These are phyloP conservation scores for Mortierella sp. DNA, from an alignment of 371 early-diverging fungal genomes.

Conservation along the genomic window DNA sequence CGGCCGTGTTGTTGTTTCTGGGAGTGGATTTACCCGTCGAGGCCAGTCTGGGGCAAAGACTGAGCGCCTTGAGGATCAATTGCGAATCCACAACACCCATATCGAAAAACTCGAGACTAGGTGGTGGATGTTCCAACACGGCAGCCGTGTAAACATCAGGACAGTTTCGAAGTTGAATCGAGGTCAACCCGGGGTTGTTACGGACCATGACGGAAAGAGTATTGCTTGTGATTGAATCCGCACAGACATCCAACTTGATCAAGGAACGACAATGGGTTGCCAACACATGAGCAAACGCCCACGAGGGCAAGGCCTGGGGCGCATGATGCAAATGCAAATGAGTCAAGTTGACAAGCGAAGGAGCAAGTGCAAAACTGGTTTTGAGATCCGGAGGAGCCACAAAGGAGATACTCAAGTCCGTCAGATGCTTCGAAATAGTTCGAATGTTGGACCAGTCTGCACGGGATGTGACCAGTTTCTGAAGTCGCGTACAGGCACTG, in stretches of 20 bases:
- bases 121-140: constrained; percentile 42
- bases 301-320: constrained; percentile 32
- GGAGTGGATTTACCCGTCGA: constrained; percentile 50
- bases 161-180: constrained; percentile 46
- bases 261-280: constrained; percentile 42
- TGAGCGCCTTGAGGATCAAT: constrained; percentile 42
- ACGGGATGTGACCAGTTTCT: constrained; percentile 44
- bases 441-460: constrained; percentile 49
- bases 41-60: constrained; percentile 45
- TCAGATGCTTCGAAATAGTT: constrained; percentile 34
- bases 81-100: constrained; percentile 51
- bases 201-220: constrained; percentile 27
- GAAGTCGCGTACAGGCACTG: constrained; percentile 40
- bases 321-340: constrained; percentile 43
- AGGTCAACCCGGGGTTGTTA: constrained; percentile 33
- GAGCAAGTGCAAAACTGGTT: constrained; percentile 40
- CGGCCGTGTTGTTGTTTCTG: constrained; percentile 42
- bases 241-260: constrained; percentile 35
- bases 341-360: constrained; percentile 42
- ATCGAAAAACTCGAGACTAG: constrained; percentile 45
- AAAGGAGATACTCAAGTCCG: constrained; percentile 49
- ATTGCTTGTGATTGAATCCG: constrained; percentile 30
- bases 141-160: constrained; percentile 41
- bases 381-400: constrained; percentile 47
- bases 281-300: constrained; percentile 45